Base-by-base conservation (phyloP, 441 rosid species). In the Corymbia citriodora region DNA sequence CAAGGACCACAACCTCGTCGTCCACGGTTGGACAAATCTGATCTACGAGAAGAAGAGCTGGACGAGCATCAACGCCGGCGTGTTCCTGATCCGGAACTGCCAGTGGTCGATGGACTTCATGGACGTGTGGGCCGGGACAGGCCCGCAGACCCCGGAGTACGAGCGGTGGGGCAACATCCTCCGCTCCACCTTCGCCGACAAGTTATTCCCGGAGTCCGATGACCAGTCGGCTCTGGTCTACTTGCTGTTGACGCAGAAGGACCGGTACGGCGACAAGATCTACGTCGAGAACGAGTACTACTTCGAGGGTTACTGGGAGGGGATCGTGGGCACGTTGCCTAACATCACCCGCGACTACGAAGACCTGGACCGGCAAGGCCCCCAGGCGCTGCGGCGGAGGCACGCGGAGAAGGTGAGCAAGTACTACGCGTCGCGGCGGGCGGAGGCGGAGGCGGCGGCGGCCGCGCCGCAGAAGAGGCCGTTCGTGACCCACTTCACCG, bases 71-170 rank as follows among this genome's bases (percentile, higher is more conserved):
- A 97, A 98, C 90, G 96, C 99, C 86, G 98, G 99, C 88, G 94
- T 95, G 36, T 95, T 97, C 91, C 70, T 97, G 45, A 94, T 96
- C n/a, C 92, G 99, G 15, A 97, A 96, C 89, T 97, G 99, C 91
- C 99, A 97, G 90, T 98, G 99, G 99, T 97, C 99, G 19, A 95
- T 98, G 97, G 98, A 97, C 74, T 95, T 98, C 54, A 93, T 98
- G 89, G 94, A 95, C 40, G 92, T 87, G 9, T 98, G 99, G 99
- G 95, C 96, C 81, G 89, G 89, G 5, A 95, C 93, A 95, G 99
- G 99, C 23, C 99, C 99, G 2, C 92, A 95, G 57, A 68, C 94
- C 40, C 70, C 93, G 3, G 97, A 97, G 19, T 95, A 87, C 90
- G 23, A 29, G 0, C 95, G 94, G 33, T 98, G 99, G 98, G 99